Percentiles rank a stretch among this genome's conserved stretches.
These are phyloP conservation scores for Ceratobasidium sp. DNA, from an alignment of 1,284 basidiomycete species.

Conservation along the genomic window DNA sequence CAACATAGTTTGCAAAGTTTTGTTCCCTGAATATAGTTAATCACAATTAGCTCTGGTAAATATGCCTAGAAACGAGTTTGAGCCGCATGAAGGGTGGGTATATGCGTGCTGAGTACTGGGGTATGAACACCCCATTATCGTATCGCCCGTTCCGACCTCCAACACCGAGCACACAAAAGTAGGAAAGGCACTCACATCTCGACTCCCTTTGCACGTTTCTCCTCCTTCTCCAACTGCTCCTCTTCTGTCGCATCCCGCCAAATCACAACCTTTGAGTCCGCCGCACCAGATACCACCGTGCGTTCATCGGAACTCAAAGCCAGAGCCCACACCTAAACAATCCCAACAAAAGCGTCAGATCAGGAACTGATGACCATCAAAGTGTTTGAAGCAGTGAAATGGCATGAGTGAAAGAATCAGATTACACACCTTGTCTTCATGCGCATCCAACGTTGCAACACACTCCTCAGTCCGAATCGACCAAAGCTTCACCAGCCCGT, in stretches of 20 bases:
- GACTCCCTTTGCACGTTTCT: constrained; percentile 66
- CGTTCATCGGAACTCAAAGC: constrained; percentile 80
- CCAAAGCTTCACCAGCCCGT: constrained; percentile 97
- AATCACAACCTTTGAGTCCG: constrained; percentile 92
- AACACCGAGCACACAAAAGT: not conserved
- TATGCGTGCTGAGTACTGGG: not conserved
- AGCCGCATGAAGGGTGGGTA: not conserved
- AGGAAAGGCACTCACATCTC: not conserved
- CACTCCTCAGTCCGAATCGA: constrained; percentile 90
- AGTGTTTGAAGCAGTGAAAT: not conserved
- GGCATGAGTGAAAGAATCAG: not conserved
- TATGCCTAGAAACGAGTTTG: not conserved
- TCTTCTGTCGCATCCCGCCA: constrained; percentile 94
- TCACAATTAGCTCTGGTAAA: not conserved
- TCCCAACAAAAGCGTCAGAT: constrained; percentile 63
- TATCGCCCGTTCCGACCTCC: not conserved
- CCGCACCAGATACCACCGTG: constrained; percentile 89
- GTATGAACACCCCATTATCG: not conserved
- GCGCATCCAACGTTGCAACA: constrained; percentile 89
- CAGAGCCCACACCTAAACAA: constrained; percentile 91
- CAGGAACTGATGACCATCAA: not conserved
- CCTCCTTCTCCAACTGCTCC: constrained; percentile 77
- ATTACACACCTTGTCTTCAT: constrained; percentile 86
- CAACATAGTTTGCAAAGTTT: constrained; percentile 91
- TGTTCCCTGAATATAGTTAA: constrained; percentile 74